Evolutionary conservation across 352 stramenopile species (phyloP).

Genomic region (Globisporangium echinulatum): DNA sequence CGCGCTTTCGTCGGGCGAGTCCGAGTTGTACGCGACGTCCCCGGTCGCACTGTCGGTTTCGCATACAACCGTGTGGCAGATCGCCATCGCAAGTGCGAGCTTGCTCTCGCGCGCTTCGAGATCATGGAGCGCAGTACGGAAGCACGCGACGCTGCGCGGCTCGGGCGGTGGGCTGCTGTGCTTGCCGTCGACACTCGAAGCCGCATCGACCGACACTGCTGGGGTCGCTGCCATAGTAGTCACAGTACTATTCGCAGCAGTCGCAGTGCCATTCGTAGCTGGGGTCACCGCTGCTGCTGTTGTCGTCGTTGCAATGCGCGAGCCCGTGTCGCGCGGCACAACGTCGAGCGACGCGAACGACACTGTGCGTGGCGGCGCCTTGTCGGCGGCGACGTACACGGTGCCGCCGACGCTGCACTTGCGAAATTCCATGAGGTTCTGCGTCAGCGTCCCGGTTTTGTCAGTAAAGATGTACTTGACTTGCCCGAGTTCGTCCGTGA

Average conservation of each 20-base stretch:
- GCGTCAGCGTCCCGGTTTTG: constrained; percentile 93
- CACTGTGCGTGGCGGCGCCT: constrained; percentile 18
- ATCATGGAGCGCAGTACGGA: constrained; percentile 43
- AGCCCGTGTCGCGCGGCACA: constrained; percentile 9
- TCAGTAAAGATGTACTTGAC: constrained; percentile 92
- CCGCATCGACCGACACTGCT: too few species aligned
- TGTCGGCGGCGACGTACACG: constrained; percentile 57
- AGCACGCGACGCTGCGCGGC: constrained; percentile 21
- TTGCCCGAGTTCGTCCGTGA: constrained; percentile 91
- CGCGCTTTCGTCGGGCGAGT: constrained; percentile 91
- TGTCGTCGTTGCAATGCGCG: not conserved
- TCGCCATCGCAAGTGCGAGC: constrained; percentile 66
- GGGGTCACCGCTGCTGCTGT: not conserved
- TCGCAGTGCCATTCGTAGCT: too few species aligned
- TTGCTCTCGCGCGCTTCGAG: constrained; percentile 46
- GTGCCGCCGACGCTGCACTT: constrained; percentile 89
- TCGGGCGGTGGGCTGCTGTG: not conserved
- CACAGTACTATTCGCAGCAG: too few species aligned
- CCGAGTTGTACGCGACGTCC: constrained; percentile 79
- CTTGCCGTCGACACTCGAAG: constrained; percentile 1
- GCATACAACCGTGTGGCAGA: constrained; percentile 85
- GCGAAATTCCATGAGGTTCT: constrained; percentile 95
- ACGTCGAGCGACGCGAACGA: constrained; percentile 34
- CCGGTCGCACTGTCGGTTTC: constrained; percentile 33
- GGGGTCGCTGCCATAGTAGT: too few species aligned